These are phyloP conservation scores for Epichloe festucae DNA, from an alignment of 2,329 filamentous ascomycete genomes.

Conservation along the genomic window DNA sequence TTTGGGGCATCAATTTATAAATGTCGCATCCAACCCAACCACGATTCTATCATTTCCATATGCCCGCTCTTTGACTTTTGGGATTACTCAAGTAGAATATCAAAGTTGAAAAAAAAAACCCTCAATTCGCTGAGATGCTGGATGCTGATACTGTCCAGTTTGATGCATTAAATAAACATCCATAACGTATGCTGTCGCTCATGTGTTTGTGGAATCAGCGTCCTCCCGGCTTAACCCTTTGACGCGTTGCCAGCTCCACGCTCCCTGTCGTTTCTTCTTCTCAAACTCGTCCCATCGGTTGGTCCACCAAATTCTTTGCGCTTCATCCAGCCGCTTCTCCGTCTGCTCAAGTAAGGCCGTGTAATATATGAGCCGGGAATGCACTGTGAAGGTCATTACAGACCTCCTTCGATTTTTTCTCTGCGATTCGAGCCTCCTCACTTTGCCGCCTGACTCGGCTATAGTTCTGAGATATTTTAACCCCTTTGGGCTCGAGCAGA, in stretches of 20 bases:
- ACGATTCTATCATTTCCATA: not conserved
- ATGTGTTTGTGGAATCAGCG: not conserved
- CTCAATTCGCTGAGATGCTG: constrained; percentile 3
- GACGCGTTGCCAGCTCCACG: not conserved
- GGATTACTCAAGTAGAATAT: not conserved
- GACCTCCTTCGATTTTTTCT: not conserved
- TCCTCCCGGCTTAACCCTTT: not conserved
- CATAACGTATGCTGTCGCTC: constrained; percentile 3
- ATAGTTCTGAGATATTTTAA: not conserved
- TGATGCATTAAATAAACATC: not conserved
- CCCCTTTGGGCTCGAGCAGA: constrained; percentile 6
- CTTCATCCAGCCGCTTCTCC: constrained; percentile 3
- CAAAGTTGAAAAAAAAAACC: not conserved
- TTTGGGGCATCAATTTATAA: not conserved
- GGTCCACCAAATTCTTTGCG: constrained; percentile 4
- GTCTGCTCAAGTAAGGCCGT: not conserved
- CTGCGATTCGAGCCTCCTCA: constrained; percentile 1
- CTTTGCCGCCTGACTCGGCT: not conserved
- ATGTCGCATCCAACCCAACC: not conserved
- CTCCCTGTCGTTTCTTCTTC: not conserved
- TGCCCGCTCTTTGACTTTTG: not conserved
- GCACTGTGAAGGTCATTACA: not conserved
- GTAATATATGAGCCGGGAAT: not conserved
- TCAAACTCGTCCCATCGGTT: constrained; percentile 3
- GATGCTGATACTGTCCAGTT: not conserved